Conservation (phyloP, 345 rosid species). For the Bruguiera sexangula region DNA sequence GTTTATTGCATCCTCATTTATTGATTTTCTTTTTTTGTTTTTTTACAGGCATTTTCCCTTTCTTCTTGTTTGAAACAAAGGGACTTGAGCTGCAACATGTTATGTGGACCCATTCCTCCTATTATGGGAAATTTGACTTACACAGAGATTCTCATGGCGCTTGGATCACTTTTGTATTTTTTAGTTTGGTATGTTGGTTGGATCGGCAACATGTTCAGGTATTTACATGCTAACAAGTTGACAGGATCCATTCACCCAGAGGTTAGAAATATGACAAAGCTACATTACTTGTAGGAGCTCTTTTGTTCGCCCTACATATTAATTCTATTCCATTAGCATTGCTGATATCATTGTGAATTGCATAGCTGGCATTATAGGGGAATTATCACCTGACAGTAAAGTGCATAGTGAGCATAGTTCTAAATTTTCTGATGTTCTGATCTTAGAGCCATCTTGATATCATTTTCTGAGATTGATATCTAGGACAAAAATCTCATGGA, state of each 20-base stretch:
- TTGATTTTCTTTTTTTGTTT: background rate
- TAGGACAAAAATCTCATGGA: background rate
- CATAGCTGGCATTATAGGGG: background rate
- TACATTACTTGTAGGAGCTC: conserved; percentile 75
- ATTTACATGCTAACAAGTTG: conserved; percentile 77
- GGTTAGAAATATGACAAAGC: conserved; percentile 95
- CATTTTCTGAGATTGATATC: background rate
- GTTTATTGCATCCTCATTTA: background rate
- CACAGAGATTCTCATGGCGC: conserved; percentile 32
- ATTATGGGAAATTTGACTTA: conserved; percentile 82
- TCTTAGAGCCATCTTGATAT: background rate
- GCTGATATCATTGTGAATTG: background rate
- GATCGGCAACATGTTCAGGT: conserved; percentile 37
- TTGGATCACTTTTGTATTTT: too few species aligned
- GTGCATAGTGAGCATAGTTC: background rate
- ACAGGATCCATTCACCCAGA: conserved; percentile 83
- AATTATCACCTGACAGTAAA: background rate
- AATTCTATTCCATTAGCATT: background rate
- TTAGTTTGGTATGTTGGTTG: background rate
- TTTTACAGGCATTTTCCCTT: conserved; percentile 6
- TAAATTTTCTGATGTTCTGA: background rate
- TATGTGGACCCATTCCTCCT: conserved; percentile 86
- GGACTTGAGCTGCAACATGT: conserved; percentile 81
- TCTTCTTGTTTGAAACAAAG: conserved; percentile 28
- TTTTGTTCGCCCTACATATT: background rate